Evolutionary conservation across 2,329 filamentous ascomycete genomes (phyloP), one percentile per base, ranked within the genome.

Genomic region (Talaromyces sp.): DNA sequence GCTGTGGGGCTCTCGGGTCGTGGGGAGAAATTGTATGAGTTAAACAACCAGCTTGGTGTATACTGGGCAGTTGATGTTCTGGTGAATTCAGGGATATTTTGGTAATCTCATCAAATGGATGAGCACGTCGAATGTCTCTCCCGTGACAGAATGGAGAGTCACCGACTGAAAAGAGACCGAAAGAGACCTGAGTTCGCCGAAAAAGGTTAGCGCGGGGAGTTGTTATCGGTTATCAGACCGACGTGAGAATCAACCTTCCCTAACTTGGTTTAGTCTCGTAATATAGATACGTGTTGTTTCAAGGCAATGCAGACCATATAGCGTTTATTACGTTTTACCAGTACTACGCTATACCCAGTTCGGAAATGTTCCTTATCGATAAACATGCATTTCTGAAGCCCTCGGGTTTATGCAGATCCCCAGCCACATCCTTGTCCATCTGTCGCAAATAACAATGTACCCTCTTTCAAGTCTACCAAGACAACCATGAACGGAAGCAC

Each of bases 1-100:
- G 44, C 39, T 47, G 59, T 62, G 61, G 61, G 61, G 55, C 49
- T 50, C 44, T n/a, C n/a, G n/a, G n/a, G n/a, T n/a, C 37, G 6
- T 45, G 13, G 33, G n/a, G n/a, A 33, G 19, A 19, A 35, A 17
- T 43, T 43, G 7, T n/a, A 20, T 33, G 42, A 22, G n/a, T 19
- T 30, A 19, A 16, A 16, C 10, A 19, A 11, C n/a, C 13, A 27
- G 22, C 27, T 30, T 4, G 22, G 11, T 16, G 42, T 13, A 45
- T 33, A 13, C 16, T 45, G 42, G 14, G 29, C 17, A 10, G 19
- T 27, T 19, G n/a, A 44, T 44, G 41, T 36, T 36, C 17, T 36
- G 33, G 17, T 36, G 7, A 7, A 32, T 32, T 13, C 7, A 7
- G 29, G 29, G 29, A n/a, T n/a, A n/a, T n/a, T n/a, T n/a, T n/a